Percentiles rank a stretch among this genome's conserved stretches.
Conservation (phyloP, 2,329 filamentous ascomycete species). For the Calonectria pseudoreteaudii region DNA sequence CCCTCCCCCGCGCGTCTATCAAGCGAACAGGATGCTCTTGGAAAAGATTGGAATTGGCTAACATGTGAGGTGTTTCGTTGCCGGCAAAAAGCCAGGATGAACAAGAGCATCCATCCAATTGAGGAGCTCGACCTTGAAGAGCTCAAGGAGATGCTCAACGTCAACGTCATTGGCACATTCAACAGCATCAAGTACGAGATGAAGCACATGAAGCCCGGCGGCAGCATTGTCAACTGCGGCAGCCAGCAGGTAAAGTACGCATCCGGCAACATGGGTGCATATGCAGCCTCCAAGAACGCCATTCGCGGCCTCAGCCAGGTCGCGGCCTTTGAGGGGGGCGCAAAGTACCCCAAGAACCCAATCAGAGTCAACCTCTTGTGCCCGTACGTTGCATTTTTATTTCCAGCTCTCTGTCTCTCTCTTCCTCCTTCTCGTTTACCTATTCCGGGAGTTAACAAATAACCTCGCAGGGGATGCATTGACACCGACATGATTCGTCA, state of each 20-base stretch:
- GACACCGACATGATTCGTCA: slow-evolving; percentile 46
- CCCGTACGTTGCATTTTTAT: slow-evolving; percentile 30
- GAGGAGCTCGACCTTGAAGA: slow-evolving; percentile 40
- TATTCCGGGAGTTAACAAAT: too few relatives aligned
- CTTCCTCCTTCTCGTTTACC: background rate
- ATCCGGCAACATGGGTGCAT: slow-evolving; percentile 47
- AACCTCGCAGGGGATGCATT: slow-evolving; percentile 37
- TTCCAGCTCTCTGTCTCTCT: background rate
- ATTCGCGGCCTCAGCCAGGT: slow-evolving; percentile 42
- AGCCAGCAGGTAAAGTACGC: slow-evolving; percentile 58
- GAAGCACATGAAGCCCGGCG: slow-evolving; percentile 52
- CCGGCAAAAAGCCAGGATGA: slow-evolving; percentile 35
- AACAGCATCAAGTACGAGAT: slow-evolving; percentile 44
- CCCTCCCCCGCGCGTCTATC: background rate
- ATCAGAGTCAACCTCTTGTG: slow-evolving; percentile 39
- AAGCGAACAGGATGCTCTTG: background rate
- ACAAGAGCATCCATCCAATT: slow-evolving; percentile 40
- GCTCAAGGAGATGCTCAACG: slow-evolving; percentile 36
- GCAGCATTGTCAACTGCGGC: slow-evolving; percentile 62
- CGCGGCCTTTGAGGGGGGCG: slow-evolving; percentile 44
- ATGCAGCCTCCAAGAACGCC: slow-evolving; percentile 48
- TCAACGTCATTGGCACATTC: slow-evolving; percentile 43
- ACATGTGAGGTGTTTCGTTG: background rate
- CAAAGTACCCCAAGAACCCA: slow-evolving; percentile 41
- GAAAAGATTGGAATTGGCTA: background rate